Percentiles rank a stretch among this genome's conserved stretches.
Conservation (phyloP, 1,284 basidiomycete genomes). For the Cerioporus squamosus region DNA sequence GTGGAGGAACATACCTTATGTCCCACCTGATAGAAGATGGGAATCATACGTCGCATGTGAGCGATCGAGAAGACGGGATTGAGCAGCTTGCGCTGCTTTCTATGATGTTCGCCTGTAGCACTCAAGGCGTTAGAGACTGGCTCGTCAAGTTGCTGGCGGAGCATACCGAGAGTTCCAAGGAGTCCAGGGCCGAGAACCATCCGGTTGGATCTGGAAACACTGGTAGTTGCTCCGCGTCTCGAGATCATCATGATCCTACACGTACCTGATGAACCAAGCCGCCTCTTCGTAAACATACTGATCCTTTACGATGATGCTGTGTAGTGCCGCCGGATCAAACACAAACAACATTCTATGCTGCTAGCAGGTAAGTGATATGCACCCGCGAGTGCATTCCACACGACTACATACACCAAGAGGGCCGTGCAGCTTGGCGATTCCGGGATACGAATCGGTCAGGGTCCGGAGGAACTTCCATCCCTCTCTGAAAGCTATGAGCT, state of each 20-base stretch:
- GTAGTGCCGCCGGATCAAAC: background rate
- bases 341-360: background rate
- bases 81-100: conserved; percentile 17
- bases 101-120: conserved; percentile 7
- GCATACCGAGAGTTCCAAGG: background rate
- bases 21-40: conserved; percentile 16
- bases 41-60: conserved; percentile 21
- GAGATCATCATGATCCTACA: background rate
- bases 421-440: background rate
- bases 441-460: background rate
- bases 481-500: background rate
- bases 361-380: background rate
- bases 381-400: background rate
- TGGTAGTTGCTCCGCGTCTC: background rate
- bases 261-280: background rate
- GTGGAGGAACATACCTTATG: conserved; percentile 9
- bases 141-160: background rate
- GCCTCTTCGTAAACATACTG: background rate
- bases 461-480: background rate
- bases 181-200: conserved; percentile 1
- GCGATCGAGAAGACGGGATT: conserved; percentile 21
- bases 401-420: background rate
- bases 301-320: conserved; percentile 5
- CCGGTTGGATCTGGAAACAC: background rate
- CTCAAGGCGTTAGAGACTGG: background rate